Evolutionary conservation across 2,329 filamentous ascomycete genomes (phyloP).

Genomic region (Colletotrichum tanaceti): DNA sequence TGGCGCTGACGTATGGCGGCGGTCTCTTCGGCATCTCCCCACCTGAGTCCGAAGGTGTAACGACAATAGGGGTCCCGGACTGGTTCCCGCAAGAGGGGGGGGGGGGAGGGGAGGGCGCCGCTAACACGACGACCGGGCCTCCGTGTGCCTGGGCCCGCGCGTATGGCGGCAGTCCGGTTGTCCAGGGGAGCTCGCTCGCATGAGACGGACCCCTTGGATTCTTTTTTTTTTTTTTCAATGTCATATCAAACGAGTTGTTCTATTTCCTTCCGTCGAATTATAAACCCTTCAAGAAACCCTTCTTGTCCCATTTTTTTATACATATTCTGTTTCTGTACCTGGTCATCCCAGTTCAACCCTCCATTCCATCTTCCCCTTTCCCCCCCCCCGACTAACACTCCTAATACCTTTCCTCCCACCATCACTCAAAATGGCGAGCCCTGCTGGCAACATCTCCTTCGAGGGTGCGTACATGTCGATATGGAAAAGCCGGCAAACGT

Average conservation of each 20-base stretch:
- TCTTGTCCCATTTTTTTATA: neutral
- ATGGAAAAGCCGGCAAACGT: slow-evolving; percentile 43
- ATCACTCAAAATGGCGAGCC: slow-evolving; percentile 29
- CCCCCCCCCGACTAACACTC: neutral
- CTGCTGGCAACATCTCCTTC: slow-evolving; percentile 38
- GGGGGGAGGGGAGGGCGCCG: slow-evolving; percentile 9
- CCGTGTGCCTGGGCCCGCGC: slow-evolving; percentile 26
- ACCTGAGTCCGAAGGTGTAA: slow-evolving; percentile 18
- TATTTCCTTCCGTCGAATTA: neutral
- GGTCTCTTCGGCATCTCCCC: slow-evolving; percentile 20
- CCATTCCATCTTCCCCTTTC: too few species aligned
- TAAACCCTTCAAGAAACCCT: slow-evolving; percentile 14
- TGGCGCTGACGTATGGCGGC: neutral
- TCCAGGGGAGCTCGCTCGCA: neutral
- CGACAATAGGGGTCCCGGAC: slow-evolving; percentile 12
- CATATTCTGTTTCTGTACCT: neutral
- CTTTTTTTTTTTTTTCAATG: too few species aligned
- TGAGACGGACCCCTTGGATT: too few species aligned
- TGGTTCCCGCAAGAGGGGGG: slow-evolving; percentile 2
- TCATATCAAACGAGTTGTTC: too few species aligned
- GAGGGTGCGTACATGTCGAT: slow-evolving; percentile 62
- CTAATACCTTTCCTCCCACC: neutral
- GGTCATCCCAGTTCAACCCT: neutral
- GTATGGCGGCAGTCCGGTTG: slow-evolving; percentile 37
- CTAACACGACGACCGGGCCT: slow-evolving; percentile 33